phyloP scores from a whole-genome alignment of 345 rosid genomes.

The Pseudoturritis turrita region DNA sequence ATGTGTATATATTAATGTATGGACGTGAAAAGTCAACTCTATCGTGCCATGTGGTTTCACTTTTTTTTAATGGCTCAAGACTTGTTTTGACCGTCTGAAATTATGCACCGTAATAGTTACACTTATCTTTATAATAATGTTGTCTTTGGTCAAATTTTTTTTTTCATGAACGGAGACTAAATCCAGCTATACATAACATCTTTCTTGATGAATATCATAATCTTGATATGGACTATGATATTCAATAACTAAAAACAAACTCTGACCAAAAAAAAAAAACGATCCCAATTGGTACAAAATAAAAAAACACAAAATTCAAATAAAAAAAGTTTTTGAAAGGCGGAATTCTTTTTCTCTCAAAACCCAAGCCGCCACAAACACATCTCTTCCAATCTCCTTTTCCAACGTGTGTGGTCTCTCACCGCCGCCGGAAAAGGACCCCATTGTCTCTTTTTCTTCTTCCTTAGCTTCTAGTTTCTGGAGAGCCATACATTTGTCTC shows the following conservation, averaged over 20 bases:
- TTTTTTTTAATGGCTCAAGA: constrained; percentile 33
- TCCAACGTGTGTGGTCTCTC: too few species aligned
- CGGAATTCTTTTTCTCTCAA: too few species aligned
- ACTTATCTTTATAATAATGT: not conserved
- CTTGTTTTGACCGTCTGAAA: constrained; percentile 6
- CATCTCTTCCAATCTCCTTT: too few species aligned
- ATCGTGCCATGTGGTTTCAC: constrained; percentile 27
- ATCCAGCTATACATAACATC: not conserved
- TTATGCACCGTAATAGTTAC: not conserved
- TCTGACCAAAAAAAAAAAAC: not conserved
- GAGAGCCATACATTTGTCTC: too few species aligned
- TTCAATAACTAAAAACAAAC: not conserved
- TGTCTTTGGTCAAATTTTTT: not conserved
- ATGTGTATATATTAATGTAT: not conserved
- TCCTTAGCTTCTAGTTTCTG: too few species aligned
- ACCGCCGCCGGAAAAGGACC: too few species aligned
- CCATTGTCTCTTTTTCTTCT: too few species aligned
- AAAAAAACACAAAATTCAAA: too few species aligned
- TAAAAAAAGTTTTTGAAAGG: too few species aligned
- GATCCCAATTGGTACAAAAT: not conserved
- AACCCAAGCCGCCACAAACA: too few species aligned
- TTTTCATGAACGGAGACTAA: not conserved
- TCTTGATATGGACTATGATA: not conserved
- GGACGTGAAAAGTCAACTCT: constrained; percentile 19
- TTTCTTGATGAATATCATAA: not conserved